These are phyloP conservation scores for Coelastrella sp. DNA, from an alignment of 139 green algal genomes.

Conservation along the genomic window DNA sequence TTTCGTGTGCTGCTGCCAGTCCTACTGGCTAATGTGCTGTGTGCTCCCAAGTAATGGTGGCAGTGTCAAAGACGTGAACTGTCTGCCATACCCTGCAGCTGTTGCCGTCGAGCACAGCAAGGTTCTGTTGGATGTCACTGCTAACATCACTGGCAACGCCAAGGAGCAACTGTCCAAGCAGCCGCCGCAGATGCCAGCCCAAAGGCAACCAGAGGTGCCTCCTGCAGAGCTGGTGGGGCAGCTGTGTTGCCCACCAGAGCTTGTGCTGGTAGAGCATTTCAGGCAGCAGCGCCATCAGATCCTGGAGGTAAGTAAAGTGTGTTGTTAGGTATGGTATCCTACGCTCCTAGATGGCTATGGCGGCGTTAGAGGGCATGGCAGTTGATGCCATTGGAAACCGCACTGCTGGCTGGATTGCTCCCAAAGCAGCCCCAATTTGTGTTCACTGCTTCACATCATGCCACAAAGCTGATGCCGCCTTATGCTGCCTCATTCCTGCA, in stretches of 20 bases:
- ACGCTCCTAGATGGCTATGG: too few species aligned
- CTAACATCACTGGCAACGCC: neutral
- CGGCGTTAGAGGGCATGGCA: too few species aligned
- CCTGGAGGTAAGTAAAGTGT: conserved; percentile 36
- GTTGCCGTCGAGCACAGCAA: neutral
- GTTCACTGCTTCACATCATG: neutral
- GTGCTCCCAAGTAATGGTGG: too few species aligned
- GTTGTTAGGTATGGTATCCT: neutral
- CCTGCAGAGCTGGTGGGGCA: conserved; percentile 39
- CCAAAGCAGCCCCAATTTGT: neutral
- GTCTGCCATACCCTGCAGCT: conserved; percentile 7
- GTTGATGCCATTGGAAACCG: too few species aligned
- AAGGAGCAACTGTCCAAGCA: neutral
- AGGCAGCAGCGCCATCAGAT: conserved; percentile 52
- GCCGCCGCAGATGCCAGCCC: neutral
- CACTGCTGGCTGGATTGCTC: too few species aligned
- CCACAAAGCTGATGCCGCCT: neutral
- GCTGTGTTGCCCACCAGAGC: conserved; percentile 61
- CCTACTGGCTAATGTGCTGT: too few species aligned
- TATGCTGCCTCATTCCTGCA: conserved; percentile 5
- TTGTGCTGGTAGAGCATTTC: conserved; percentile 55
- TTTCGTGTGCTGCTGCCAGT: too few species aligned
- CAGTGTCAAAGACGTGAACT: neutral
- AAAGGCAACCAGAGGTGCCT: conserved; percentile 23
- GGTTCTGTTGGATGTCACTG: neutral